These are phyloP conservation scores for Ogataea kodamae DNA, from an alignment of 805 yeast species.

Conservation along the genomic window DNA sequence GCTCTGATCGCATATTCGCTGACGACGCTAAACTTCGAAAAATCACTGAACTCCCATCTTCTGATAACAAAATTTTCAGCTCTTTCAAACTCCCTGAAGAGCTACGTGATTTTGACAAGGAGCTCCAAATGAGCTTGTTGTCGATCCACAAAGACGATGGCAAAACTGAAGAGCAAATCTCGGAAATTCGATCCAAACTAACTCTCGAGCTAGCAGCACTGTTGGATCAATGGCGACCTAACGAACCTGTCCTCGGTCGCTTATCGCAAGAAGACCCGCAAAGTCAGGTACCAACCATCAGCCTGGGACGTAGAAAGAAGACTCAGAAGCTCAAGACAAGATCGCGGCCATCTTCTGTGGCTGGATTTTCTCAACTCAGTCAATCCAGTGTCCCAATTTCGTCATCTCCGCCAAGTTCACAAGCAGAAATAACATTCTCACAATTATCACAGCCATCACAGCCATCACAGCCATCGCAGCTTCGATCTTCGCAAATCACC, in stretches of 20 bases:
- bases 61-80: slow-evolving; percentile 1
- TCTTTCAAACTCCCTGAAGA: slow-evolving; percentile 4
- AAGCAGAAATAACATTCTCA: neutral
- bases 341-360: neutral
- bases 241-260: slow-evolving; percentile 5
- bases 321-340: slow-evolving; percentile 1
- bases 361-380: slow-evolving; percentile 2
- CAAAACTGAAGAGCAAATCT: slow-evolving; percentile 2
- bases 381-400: neutral
- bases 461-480: slow-evolving; percentile 9
- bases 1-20: slow-evolving; percentile 12
- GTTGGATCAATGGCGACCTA: slow-evolving; percentile 18
- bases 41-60: slow-evolving; percentile 1
- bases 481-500: slow-evolving; percentile 3
- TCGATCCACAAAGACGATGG: slow-evolving; percentile 5
- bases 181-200: slow-evolving; percentile 6
- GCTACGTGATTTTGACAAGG: neutral
- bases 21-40: slow-evolving; percentile 6
- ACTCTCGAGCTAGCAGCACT: slow-evolving; percentile 12
- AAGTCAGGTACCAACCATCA: slow-evolving; percentile 12
- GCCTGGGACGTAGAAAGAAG: slow-evolving; percentile 11
- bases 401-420: slow-evolving; percentile 1
- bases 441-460: neutral
- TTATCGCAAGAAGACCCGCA: slow-evolving; percentile 2
- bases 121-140: slow-evolving; percentile 14